Evolutionary conservation across 2,329 filamentous ascomycete species (phyloP), one percentile per base, ranked within the genome.

Genomic region (Aspergillus sp.): DNA sequence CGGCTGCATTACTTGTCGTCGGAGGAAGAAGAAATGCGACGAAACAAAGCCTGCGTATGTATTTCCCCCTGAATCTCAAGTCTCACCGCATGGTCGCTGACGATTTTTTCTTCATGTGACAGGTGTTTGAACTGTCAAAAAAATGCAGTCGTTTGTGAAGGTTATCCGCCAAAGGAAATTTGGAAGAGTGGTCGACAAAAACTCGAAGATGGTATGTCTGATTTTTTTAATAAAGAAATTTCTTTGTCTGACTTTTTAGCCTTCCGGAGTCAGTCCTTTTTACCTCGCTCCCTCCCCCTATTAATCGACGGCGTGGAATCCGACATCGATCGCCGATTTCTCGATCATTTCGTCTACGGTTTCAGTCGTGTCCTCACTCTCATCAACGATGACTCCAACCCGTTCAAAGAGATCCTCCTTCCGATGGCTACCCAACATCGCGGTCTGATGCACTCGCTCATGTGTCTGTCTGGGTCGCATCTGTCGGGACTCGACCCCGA

Each of bases 81-180:
- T 40, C 11, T 33, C 30, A 39, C 31, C 12, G 12, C 5, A 33
- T 31, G 36, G 31, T 49, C 33, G 41, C 45, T 49, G 35, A 42
- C 33, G 33, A 47, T 19, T 19, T 19, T 19, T 19, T 19, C 19
- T 19, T 37, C 40, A 32, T 39, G 37, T 38, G 27, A 9, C 45
- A 65, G 61, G 31, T 64, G 51, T 44, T 76, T 88, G 66, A 94
- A 94, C 58, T 95, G 90, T 60, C 85, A 93, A 68, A 95, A 95
- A 75, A 95, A 95, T 63, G 88, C 89, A 7, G 88, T 95, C 9
- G 81, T 90, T 9, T 95, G 90, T 61, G 89, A 95, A 67, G 90
- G 90, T 9, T 95, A 95, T 60, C 87, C 88, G 40, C 85, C 88
- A 49, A 89, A 89, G 62, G 85, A 88, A 46, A 79, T 89, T 41